These are phyloP conservation scores for Polyporus tsugae DNA, from an alignment of 1,284 basidiomycete genomes.

Conservation along the genomic window DNA sequence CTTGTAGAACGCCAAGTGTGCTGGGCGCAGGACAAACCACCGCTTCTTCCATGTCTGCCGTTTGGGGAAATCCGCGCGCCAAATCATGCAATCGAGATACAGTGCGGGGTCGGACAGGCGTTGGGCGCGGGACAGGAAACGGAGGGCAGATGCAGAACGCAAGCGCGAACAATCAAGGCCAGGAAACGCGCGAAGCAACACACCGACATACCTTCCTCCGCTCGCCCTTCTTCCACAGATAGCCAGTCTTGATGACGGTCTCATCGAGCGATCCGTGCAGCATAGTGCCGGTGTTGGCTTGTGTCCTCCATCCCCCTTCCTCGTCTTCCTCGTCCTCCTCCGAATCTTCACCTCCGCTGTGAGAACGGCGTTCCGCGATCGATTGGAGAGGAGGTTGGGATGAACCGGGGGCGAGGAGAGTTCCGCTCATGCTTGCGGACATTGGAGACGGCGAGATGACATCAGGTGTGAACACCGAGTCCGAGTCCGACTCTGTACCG, in stretches of 20 bases:
- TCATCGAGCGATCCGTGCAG: constrained; percentile 64
- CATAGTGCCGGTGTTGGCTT: constrained; percentile 41
- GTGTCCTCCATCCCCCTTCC: constrained; percentile 68
- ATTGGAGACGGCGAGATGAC: constrained; percentile 47
- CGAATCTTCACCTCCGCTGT: constrained; percentile 78
- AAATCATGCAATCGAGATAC: constrained; percentile 29
- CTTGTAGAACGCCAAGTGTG: constrained; percentile 97
- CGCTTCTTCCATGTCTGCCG: constrained; percentile 96
- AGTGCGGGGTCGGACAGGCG: constrained; percentile 22
- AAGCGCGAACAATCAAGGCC: constrained; percentile 27
- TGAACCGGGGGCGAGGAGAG: constrained; percentile 35
- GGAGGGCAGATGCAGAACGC: neutral
- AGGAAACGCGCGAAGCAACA: constrained; percentile 16
- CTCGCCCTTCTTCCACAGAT: constrained; percentile 91
- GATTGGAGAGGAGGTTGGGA: constrained; percentile 67
- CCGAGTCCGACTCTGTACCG: constrained; percentile 88
- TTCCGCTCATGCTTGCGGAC: constrained; percentile 28
- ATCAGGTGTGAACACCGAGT: constrained; percentile 72
- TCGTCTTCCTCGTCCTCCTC: constrained; percentile 69
- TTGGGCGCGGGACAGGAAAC: constrained; percentile 13
- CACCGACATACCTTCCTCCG: constrained; percentile 82
- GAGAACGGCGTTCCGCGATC: constrained; percentile 76
- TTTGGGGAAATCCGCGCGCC: constrained; percentile 26
- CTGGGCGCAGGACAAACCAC: constrained; percentile 95
- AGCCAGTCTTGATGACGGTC: constrained; percentile 85